Base-by-base conservation (phyloP, 768 basidiomycete genomes). In the Termitomyces sp. region DNA sequence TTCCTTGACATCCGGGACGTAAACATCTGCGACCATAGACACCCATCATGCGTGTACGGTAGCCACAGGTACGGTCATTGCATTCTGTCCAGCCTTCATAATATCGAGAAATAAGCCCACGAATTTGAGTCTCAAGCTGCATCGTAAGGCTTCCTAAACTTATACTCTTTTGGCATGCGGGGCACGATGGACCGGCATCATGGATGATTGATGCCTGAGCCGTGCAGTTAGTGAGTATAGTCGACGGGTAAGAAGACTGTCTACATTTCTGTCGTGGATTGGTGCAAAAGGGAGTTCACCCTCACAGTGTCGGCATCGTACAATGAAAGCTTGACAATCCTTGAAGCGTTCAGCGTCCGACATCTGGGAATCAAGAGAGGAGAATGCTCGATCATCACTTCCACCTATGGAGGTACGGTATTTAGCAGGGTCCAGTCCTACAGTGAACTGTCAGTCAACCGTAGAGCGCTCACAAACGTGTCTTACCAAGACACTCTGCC, bases 21-120 rank as follows among this genome's bases (percentile, higher is more conserved):
- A 94, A 69, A 70, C 97, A 99, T 52, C 88, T 78, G 35, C 86
- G 82, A 6, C 93, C 95, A 70, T 94, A 95, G 0, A 98, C 93
- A 38, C 90, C 80, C 92, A 98, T 96, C 81, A 88, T 91, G 20
- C 97, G 80, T n/a, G 96, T 95, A 40, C 91, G 82, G 60, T 85
- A 79, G 9, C 83, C 83, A 68, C 97, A 99, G 0, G 87, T 88
- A 23, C 83, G 76, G 61, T 98, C 97, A 65, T 94, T 82, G 72
- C 97, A 99, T 5, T 89, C 75, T 1, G 83, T 88, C 91, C 91
- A 95, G 1, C 87, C 86, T 66, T 97, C 85, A 68, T 99, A 98
- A 72, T 95, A 98, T 65, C 79, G 82, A 8, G 78, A 74, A 51
- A 99, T 88, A 62, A 83, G 84, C 2, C 80, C 72, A 0, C 95